These are phyloP conservation scores for Phytophthora agathidicida DNA, from an alignment of 352 stramenopile genomes.

Conservation along the genomic window DNA sequence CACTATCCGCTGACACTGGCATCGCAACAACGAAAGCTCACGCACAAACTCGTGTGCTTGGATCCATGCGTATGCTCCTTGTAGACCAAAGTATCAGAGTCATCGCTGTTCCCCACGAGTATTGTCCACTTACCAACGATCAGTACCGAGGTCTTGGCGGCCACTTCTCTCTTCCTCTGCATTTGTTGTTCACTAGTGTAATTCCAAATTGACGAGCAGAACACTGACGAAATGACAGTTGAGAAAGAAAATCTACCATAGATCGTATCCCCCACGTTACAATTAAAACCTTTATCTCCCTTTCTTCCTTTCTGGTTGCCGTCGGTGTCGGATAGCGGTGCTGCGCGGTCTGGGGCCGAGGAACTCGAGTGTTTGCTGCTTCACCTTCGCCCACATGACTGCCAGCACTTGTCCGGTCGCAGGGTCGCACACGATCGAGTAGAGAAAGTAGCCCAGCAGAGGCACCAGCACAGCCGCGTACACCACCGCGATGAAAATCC, in stretches of 20 bases:
- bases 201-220: background rate
- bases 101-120: too few relatives aligned
- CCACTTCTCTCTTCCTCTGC: background rate
- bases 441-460: slow-evolving; percentile 26
- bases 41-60: too few relatives aligned
- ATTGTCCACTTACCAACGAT: too few relatives aligned
- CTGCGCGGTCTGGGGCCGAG: slow-evolving; percentile 23
- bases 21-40: too few relatives aligned
- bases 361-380: slow-evolving; percentile 28
- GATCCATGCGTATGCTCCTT: too few relatives aligned
- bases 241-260: too few relatives aligned
- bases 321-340: slow-evolving; percentile 21
- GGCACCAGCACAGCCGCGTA: slow-evolving; percentile 31
- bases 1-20: too few relatives aligned
- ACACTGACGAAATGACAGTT: too few relatives aligned
- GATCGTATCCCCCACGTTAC: too few relatives aligned
- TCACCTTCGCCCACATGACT: slow-evolving; percentile 12
- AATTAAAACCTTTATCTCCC: slow-evolving; percentile 13
- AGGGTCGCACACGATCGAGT: slow-evolving; percentile 18
- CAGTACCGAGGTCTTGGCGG: background rate
- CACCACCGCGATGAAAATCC: slow-evolving; percentile 25
- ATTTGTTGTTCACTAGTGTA: background rate
- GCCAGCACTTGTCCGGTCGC: slow-evolving; percentile 18
- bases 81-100: too few relatives aligned
- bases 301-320: slow-evolving; percentile 20